Evolutionary conservation across 257 asterid species (phyloP).

Genomic region (Solanum chmielewskii): DNA sequence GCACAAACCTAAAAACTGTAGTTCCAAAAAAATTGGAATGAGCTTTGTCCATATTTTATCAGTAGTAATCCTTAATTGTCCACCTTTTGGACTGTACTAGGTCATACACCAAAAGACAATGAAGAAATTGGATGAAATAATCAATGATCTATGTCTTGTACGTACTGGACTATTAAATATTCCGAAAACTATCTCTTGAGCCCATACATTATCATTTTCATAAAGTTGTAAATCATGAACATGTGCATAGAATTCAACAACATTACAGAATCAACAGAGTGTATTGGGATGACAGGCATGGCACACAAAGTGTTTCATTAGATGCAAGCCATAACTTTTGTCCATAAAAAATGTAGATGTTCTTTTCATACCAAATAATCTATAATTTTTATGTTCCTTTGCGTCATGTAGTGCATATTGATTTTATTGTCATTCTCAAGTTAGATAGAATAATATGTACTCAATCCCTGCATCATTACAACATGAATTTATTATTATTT

Average conservation of each 20-base stretch:
- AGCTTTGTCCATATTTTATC: background rate
- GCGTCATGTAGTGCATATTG: background rate
- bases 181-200: background rate
- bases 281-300: slow-evolving; percentile 99
- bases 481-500: background rate
- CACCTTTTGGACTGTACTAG: slow-evolving; percentile 27
- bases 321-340: slow-evolving; percentile 44
- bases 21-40: background rate
- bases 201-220: background rate
- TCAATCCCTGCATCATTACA: background rate
- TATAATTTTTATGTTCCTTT: background rate
- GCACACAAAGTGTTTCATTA: slow-evolving; percentile 85
- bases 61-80: background rate
- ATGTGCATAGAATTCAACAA: slow-evolving; percentile 96
- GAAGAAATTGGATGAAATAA: slow-evolving; percentile 85
- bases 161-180: slow-evolving; percentile 10
- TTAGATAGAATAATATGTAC: background rate
- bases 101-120: slow-evolving; percentile 98
- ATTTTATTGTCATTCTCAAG: background rate
- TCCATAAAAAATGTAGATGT: background rate
- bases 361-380: background rate
- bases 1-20: background rate
- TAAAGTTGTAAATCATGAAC: slow-evolving; percentile 7
- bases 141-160: slow-evolving; percentile 95
- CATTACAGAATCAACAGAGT: slow-evolving; percentile 95